phyloP scores from a whole-genome alignment of 805 yeast species.

The Vanderwaltozyma verrucispora region DNA sequence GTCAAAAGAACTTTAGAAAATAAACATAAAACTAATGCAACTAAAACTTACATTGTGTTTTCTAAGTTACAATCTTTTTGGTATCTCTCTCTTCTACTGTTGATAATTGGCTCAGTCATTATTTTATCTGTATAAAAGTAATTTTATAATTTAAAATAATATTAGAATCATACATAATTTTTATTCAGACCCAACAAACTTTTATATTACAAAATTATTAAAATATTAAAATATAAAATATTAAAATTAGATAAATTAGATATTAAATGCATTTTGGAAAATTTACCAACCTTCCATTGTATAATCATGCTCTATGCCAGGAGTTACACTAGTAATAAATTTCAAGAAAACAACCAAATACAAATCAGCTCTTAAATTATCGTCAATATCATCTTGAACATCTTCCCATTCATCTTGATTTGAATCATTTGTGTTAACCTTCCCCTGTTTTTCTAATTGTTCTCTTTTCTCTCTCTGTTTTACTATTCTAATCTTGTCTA shows the following conservation, averaged over 20 bases:
- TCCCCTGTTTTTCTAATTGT: conserved; percentile 36
- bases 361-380: conserved; percentile 75
- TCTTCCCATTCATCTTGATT: conserved; percentile 48
- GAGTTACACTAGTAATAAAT: conserved; percentile 93
- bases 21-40: conserved; percentile 66
- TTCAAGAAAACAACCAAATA: conserved; percentile 82
- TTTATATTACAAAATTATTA: no score
- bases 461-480: conserved; percentile 34
- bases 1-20: conserved; percentile 72
- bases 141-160: no score
- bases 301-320: conserved; percentile 94
- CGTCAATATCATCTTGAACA: conserved; percentile 31
- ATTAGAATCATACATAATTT: not conserved
- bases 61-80: conserved; percentile 13
- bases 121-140: conserved; percentile 9
- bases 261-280: not conserved
- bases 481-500: conserved; percentile 59
- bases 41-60: conserved; percentile 7
- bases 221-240: no score
- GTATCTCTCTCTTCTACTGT: conserved; percentile 19
- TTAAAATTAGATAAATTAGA: no score
- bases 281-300: conserved; percentile 86
- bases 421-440: conserved; percentile 16
- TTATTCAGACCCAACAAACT: no score
- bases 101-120: conserved; percentile 22